These are phyloP conservation scores for Tetrastigma voinierianum DNA, from an alignment of 164 flowering plant genomes.

Conservation along the genomic window DNA sequence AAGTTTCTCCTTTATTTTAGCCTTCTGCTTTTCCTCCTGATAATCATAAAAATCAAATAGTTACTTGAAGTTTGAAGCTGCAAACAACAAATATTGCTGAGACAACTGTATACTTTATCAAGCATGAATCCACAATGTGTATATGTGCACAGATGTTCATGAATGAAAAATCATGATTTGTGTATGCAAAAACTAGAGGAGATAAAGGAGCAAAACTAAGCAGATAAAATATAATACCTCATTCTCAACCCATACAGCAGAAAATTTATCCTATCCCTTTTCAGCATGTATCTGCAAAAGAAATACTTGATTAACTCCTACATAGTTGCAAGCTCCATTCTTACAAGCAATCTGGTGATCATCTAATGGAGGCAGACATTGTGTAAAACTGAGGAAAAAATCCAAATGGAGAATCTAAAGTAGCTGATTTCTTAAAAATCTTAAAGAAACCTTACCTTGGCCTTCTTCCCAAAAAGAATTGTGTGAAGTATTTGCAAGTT, in stretches of 20 bases:
- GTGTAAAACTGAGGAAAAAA: neutral
- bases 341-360: too few species aligned
- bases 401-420: neutral
- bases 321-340: neutral
- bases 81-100: too few species aligned
- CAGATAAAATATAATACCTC: constrained; percentile 50
- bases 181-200: neutral
- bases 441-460: constrained; percentile 45
- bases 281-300: constrained; percentile 57
- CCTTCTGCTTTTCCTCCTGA: constrained; percentile 69
- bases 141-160: neutral
- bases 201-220: neutral
- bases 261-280: constrained; percentile 71
- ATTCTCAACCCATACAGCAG: constrained; percentile 83
- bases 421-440: too few species aligned
- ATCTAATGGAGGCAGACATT: neutral
- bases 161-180: neutral
- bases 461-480: constrained; percentile 75
- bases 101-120: neutral
- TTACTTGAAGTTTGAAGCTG: too few species aligned
- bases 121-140: neutral
- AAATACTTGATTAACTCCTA: neutral
- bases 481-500: constrained; percentile 74
- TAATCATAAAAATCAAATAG: constrained; percentile 6
- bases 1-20: constrained; percentile 67